Evolutionary conservation across 495 filamentous ascomycete genomes (phyloP).

Genomic region (Bathelium albidoporum): DNA sequence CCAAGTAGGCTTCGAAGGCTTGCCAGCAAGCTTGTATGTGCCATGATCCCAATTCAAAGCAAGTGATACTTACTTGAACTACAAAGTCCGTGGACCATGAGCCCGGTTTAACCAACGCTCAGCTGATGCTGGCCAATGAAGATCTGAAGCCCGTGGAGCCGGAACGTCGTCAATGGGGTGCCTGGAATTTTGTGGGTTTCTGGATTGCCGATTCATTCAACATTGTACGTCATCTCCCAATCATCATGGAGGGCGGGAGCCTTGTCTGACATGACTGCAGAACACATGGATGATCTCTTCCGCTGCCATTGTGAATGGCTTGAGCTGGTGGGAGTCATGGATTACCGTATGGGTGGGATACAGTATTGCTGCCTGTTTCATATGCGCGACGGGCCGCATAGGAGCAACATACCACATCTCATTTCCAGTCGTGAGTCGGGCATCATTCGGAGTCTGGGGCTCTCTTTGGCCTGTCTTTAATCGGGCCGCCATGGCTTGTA

Average conservation of each 20-base stretch:
- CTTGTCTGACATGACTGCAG: neutral
- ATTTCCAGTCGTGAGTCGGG: constrained; percentile 30
- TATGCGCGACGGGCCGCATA: constrained; percentile 14
- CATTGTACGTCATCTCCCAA: constrained; percentile 36
- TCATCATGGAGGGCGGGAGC: neutral
- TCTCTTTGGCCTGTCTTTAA: constrained; percentile 83
- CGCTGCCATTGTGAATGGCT: constrained; percentile 62
- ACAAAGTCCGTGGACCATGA: constrained; percentile 52
- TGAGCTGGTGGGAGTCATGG: constrained; percentile 97
- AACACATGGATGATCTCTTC: constrained; percentile 98
- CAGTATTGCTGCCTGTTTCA: constrained; percentile 15
- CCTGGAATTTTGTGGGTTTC: constrained; percentile 78
- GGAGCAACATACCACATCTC: constrained; percentile 33
- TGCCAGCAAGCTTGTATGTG: neutral
- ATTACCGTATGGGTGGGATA: constrained; percentile 49
- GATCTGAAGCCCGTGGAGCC: constrained; percentile 88
- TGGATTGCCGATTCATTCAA: constrained; percentile 95
- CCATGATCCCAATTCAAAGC: neutral
- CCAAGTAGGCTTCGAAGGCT: neutral
- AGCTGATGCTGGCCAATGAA: constrained; percentile 85
- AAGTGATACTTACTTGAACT: neutral
- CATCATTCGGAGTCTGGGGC: constrained; percentile 35
- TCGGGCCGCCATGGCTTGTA: constrained; percentile 68
- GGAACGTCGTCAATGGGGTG: constrained; percentile 73
- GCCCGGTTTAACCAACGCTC: constrained; percentile 67